phyloP scores from a whole-genome alignment of 345 rosid species.

The Ceriops tagal region DNA sequence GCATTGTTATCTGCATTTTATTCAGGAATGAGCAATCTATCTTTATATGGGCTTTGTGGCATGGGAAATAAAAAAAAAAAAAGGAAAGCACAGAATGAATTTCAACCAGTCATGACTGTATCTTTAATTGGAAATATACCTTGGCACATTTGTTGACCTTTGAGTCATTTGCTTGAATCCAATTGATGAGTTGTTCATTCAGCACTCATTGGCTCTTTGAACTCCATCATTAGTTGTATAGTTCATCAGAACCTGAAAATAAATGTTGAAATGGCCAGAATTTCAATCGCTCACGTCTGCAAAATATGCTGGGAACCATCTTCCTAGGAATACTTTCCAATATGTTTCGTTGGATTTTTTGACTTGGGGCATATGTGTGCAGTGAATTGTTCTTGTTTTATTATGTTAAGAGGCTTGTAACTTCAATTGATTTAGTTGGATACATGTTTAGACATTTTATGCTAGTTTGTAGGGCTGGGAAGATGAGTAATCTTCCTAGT shows the following conservation, averaged over 20 bases:
- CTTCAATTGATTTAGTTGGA: background rate
- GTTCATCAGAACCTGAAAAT: no score
- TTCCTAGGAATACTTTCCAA: no score
- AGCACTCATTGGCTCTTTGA: no score
- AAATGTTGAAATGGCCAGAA: no score
- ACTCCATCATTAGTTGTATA: no score
- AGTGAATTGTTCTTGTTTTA: background rate
- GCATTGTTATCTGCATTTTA: conserved; percentile 6
- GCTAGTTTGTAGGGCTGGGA: background rate
- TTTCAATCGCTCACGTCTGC: no score
- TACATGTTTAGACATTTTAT: background rate
- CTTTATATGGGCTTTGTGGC: background rate
- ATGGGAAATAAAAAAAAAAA: background rate
- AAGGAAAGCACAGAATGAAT: background rate
- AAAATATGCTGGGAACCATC: no score
- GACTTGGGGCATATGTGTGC: background rate
- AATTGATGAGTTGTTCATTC: no score
- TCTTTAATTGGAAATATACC: no score
- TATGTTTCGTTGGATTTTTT: background rate
- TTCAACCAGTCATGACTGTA: no score
- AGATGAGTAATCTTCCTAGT: background rate
- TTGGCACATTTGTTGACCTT: no score
- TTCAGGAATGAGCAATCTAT: background rate
- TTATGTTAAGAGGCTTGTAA: background rate
- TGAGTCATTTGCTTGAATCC: no score